Evolutionary conservation across 225 moss, liverwort and hornwort species (phyloP), one percentile per base, ranked within the genome.

Genomic region (Lunularia cruciata): DNA sequence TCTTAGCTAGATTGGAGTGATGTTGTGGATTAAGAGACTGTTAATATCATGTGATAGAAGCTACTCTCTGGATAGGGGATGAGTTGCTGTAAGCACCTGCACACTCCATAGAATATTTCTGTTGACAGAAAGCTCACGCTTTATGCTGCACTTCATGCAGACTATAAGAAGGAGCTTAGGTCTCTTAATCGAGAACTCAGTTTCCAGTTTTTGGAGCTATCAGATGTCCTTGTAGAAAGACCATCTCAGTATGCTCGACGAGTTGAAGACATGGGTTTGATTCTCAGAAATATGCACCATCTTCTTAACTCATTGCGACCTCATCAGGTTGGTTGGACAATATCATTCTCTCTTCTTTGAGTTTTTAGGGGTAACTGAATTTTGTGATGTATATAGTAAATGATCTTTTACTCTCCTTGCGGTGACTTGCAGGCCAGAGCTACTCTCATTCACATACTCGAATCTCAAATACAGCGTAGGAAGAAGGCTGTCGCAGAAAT

Each of bases 231-330:
- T 22, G 88, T 98, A 47, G 93, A 98, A 68, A 85, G 98, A 47
- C 93, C 98, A 35, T 98, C 98, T 52, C 98, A 98, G 57, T 98
- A 93, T 75, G 93, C 91, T 19, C 87, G 93, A 51, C 87, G 91
- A 62, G 91, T 98, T 64, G 98, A 98, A 84, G 98, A 93, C 72
- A 91, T 93, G 89, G 86, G 90, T 54, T 76, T 98, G 37, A 80
- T 93, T 68, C 67, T 98, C 33, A 86, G 93, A 68, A 98, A 98
- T 54, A 92, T 98, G 69, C 93, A 93, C 63, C 98, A 98, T 83
- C 84, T 98, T 77, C 70, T 98, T 31, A 98, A 93, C 84, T 98
- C 91, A 25, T 84, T 93, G 13, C 85, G 93, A 53, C 93, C 93
- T 20, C 93, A 98, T 77, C 98, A 98, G 98, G 93, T 89, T 70